Percentiles rank a stretch among this genome's conserved stretches.
Evolutionary conservation across 2,329 filamentous ascomycete genomes (phyloP).

Genomic region (Sporothrix pallida): DNA sequence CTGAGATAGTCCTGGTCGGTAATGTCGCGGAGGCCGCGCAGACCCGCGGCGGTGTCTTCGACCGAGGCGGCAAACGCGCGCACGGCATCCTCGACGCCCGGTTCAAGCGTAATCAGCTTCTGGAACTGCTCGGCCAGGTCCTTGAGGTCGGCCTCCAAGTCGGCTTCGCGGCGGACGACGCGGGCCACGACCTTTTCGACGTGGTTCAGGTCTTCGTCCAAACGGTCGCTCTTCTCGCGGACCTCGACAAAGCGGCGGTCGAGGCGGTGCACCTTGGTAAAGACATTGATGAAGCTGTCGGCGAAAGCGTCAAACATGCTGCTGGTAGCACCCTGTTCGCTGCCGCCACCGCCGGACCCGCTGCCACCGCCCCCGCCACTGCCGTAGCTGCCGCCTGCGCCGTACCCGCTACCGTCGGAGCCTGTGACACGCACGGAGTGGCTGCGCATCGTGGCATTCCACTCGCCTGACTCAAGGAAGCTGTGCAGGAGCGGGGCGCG

Average conservation of each 20-base stretch:
- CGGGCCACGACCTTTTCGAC: slow-evolving; percentile 96
- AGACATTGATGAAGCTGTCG: slow-evolving; percentile 95
- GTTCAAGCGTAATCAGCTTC: slow-evolving; percentile 87
- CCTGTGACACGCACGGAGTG: slow-evolving; percentile 68
- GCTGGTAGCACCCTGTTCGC: slow-evolving; percentile 31
- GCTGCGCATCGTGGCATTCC: slow-evolving; percentile 93
- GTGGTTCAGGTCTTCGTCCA: slow-evolving; percentile 89
- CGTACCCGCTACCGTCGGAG: slow-evolving; percentile 51
- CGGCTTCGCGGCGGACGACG: slow-evolving; percentile 83
- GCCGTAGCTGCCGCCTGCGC: slow-evolving; percentile 48
- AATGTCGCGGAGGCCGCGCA: slow-evolving; percentile 82
- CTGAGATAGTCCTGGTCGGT: slow-evolving; percentile 97
- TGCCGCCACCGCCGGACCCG: slow-evolving; percentile 58
- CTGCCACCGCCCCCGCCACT: slow-evolving; percentile 52
- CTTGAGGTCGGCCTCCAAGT: slow-evolving; percentile 84
- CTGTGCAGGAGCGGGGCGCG: slow-evolving; percentile 81
- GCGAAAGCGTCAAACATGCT: slow-evolving; percentile 90
- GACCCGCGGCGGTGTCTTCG: slow-evolving; percentile 78
- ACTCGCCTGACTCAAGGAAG: slow-evolving; percentile 91
- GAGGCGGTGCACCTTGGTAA: slow-evolving; percentile 93
- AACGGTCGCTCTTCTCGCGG: slow-evolving; percentile 86
- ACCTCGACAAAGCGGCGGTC: slow-evolving; percentile 96
- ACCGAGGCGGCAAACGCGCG: slow-evolving; percentile 87
- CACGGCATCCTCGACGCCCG: slow-evolving; percentile 79
- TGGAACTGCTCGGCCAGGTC: slow-evolving; percentile 95